Base-by-base conservation (phyloP, 306 rosid genomes). In the Sechiopsis laciniata region DNA sequence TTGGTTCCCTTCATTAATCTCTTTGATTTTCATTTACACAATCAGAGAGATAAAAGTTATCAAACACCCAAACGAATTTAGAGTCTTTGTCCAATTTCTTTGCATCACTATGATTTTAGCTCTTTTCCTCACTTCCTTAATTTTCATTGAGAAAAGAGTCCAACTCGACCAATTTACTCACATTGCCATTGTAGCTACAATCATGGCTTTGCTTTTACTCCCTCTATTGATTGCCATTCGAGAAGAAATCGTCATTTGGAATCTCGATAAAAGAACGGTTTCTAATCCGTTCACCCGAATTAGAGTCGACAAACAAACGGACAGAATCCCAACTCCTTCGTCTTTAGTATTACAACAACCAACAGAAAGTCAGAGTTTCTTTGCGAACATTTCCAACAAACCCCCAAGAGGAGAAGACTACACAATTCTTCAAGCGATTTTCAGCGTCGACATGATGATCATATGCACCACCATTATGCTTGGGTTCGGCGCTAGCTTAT, bases 351-450 rank as follows among this genome's bases (percentile, higher is more conserved):
- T 32, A 32, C 5, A 32, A 4, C 10, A 40, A 40, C 1, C 46
- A 40, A 40, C 1, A 40, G 46, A 6, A 40, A 40, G 10, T 40
- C 1, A 40, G 7, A 40, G 7, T 40, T 8, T 0, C 22, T 56
- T 59, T 70, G 1, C 53, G 7, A 17, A 61, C 65, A 61, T 72
- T 16, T 35, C 22, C 58, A 52, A 77, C 7, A 80, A 78, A n/a
- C 86, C 81, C 14, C n/a, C 22, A 50, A 75, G 88, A 65, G 88
- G 85, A 15, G 84, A 84, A 54, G 84, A 82, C 26, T 67, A 75
- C 62, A 29, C 78, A 2, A 67, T 82, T 10, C 35, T 77, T 12
- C 84, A 79, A 71, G 84, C 84, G 0, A 55, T 82, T 10, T 53
- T 53, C 16, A 71, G 75, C 26, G 3, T 26, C 26, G 75, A 71